Base-by-base conservation (phyloP, 2,329 filamentous ascomycete species). In the Pseudogymnoascus sp. region DNA sequence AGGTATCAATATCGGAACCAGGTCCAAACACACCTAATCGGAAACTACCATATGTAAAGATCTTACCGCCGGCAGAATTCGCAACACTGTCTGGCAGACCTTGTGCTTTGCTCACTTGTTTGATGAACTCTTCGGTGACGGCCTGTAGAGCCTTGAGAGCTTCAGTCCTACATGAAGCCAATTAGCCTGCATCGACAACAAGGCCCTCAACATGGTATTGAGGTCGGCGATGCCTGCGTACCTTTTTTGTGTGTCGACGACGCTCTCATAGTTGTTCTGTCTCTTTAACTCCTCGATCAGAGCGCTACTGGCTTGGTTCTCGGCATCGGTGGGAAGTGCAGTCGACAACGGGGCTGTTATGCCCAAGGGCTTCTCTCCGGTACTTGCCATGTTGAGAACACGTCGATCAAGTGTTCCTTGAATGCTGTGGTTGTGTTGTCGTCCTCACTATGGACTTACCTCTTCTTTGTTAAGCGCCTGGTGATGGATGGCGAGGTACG, bases 21-120 rank as follows among this genome's bases (percentile, higher is more conserved):
- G 94, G 94, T 5, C 92, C 92, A 74, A 90, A 96, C 24, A 97
- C 94, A 63, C 94, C 94, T 10, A 99, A 81, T 39, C 92, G 88
- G 74, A 93, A 99, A 75, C 94, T 97, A 66, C 94, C 94, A 74
- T 94, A 99, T 1, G 93, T 95, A 74, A 96, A 96, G 67, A 99
- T 86, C 77, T 93, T 94, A 66, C 92, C 94, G 60, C 92, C 90
- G 5, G 92, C 90, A 70, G 88, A 87, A 67, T 92, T 90, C 50
- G 94, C 83, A 50, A 94, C 83, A 33, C 86, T 85, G 44, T 90
- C 84, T 50, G 92, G 88, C 59, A 93, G 80, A 6, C 80, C 78
- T 64, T 85, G 68, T 39, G 61, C 61, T 65, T 65, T 68, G 59
- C 81, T 86, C 8, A 96, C 92, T 65, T 85, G 82, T 73, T 87